Base-by-base conservation (phyloP, 1,284 basidiomycete species). In the Farysia itapuensis region DNA sequence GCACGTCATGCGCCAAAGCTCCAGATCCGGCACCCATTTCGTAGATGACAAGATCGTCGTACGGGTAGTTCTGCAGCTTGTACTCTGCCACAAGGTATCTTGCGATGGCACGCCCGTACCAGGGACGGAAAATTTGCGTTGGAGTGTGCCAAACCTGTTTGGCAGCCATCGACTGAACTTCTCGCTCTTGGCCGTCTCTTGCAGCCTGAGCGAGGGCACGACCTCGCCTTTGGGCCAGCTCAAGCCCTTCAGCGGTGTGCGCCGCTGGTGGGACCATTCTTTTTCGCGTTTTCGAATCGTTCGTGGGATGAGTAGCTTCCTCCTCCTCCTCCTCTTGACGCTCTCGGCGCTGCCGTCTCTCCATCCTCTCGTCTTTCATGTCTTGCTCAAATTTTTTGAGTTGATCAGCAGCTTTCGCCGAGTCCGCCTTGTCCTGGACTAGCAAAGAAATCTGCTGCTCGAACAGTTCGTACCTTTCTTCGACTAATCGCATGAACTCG, bases 71-170 rank as follows among this genome's bases (percentile, higher is more conserved):
- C 75, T 64, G 31, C 90, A 73, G 82, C 72, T 95, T 85, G 79
- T 97, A 96, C 72, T 94, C 89, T 1, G 87, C 86, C 18, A 91
- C 84, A 18, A 97, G 82, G 70, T 90, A 95, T 41, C 86, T 84
- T 4, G 89, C 90, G 38, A 98, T 84, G 23, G 93, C 87, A 67
- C 86, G 85, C 24, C 91, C 94, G 72, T 94, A 99, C 82, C 87
- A 89, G 9, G 95, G 95, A 90, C 94, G 91, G 82, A 98, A 97
- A 29, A 99, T 80, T 77, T 98, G 94, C 2, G 92, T 96, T 0
- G 95, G 95, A 0, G 95, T 99, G 79, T 99, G 95, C 95, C 95
- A 99, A 42, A 98, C 82, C 77, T 99, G 95, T 67, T 85, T 83
- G 5, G 91, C 91, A 0, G 69, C 71, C 74, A 74, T 74, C 2